Evolutionary conservation across 805 yeast genomes (phyloP), one percentile per base, ranked within the genome.

Genomic region (Pichia kluyveri): DNA sequence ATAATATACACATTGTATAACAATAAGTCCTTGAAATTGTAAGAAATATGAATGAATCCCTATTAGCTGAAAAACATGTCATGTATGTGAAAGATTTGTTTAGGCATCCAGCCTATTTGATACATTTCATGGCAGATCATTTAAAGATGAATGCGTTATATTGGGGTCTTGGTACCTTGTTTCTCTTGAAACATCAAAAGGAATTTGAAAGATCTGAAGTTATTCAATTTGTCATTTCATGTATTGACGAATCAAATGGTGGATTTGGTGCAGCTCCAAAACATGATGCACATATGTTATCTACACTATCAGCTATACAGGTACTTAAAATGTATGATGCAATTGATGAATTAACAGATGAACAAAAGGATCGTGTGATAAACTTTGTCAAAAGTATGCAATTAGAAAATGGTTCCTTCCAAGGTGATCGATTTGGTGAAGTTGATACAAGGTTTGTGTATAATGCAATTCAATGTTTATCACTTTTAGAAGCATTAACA

Each of bases 341-440:
- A 0, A 56, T 87, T 45, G 81, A 76, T 42, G 62, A 54, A 0
- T 56, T 80, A 23, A 58, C 61, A 1, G 38, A 45, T 1, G 56
- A 56, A 7, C 56, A 56, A 40, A 60, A 46, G 62, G 60, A 3
- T 54, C 58, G 47, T 57, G 71, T 49, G 64, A 69, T n/a, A 39
- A 59, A 12, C 68, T 78, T 64, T 63, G 71, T 56, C 51, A 56
- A 49, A 37, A 60, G 68, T 1, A 62, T 82, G 39, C 89, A 83
- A 58, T 56, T 73, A 40, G 61, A 61, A 1, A 72, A 73, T 51
- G 98, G 99, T 0, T 80, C 90, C 4, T 86, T 90, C 54, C 82
- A 79, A 59, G 99, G 99, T 8, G 99, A 93, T 61, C 63, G 76
- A 42, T 91, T 84, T 62, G 97, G 97, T 7, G 98, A 91, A 61